Conservation (phyloP, 257 asterid species). For the Solanum dulcamara region DNA sequence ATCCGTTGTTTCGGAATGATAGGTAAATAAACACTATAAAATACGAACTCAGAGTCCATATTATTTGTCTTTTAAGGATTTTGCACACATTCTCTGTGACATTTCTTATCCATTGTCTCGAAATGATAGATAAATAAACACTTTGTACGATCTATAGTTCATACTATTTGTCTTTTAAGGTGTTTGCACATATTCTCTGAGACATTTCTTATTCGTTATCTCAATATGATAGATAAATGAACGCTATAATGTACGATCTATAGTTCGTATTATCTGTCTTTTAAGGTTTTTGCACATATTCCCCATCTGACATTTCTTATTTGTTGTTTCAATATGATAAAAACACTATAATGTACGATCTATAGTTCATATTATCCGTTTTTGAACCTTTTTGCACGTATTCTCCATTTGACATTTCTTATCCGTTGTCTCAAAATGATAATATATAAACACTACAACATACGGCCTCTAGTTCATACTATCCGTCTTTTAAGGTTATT, state of each 20-base stretch:
- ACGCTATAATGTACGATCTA: neutral
- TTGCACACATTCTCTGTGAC: neutral
- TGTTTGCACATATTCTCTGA: too few species aligned
- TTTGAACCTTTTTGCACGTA: neutral
- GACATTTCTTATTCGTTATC: too few species aligned
- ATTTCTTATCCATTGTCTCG: neutral
- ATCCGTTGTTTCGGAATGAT: neutral
- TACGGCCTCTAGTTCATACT: neutral
- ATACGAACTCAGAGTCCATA: neutral
- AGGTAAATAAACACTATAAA: neutral
- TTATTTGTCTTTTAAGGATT: neutral
- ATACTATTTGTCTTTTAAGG: neutral
- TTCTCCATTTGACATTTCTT: neutral
- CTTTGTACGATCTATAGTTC: neutral
- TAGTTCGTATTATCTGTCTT: neutral
- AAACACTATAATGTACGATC: neutral
- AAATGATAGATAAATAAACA: neutral
- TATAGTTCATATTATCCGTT: neutral
- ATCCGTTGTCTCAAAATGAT: neutral
- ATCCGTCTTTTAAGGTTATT: neutral
- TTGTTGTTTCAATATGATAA: neutral
- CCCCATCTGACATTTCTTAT: neutral
- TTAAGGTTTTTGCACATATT: slow-evolving; percentile 20
- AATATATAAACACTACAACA: neutral
- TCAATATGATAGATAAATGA: neutral